phyloP scores from a whole-genome alignment of 139 green algal genomes.

The Raphidocelis subcapitata region DNA sequence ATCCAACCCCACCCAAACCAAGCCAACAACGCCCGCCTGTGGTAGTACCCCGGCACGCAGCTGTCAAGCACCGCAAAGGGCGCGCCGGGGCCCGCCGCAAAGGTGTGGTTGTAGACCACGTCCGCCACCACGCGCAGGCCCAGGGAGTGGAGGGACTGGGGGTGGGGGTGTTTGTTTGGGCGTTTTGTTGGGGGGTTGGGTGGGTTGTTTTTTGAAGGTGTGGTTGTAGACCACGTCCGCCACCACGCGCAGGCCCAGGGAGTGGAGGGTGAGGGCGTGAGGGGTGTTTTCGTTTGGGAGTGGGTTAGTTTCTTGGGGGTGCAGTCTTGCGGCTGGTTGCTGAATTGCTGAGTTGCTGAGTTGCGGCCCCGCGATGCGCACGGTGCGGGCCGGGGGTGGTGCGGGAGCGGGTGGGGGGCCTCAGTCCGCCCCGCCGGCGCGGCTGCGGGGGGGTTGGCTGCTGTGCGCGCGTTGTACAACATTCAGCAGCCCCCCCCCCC shows the following conservation, averaged over 20 bases:
- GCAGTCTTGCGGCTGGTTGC: conserved; percentile 66
- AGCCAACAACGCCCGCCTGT: too few relatives aligned
- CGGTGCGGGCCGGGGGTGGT: too few relatives aligned
- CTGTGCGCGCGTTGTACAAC: too few relatives aligned
- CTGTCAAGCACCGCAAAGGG: conserved; percentile 67
- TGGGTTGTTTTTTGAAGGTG: conserved; percentile 57
- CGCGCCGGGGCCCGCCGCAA: conserved; percentile 46
- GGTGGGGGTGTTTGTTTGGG: background rate
- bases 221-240: conserved; percentile 96
- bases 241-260: conserved; percentile 70
- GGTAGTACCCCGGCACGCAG: conserved; percentile 92
- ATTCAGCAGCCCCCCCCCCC: too few relatives aligned
- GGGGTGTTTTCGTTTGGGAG: background rate
- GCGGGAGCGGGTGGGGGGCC: too few relatives aligned
- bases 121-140: conserved; percentile 81
- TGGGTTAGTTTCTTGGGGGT: conserved; percentile 55
- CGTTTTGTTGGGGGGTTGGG: too few relatives aligned
- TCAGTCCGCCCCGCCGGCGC: too few relatives aligned
- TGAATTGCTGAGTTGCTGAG: background rate
- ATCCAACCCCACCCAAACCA: too few relatives aligned
- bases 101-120: conserved; percentile 95
- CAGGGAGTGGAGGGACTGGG: conserved; percentile 43
- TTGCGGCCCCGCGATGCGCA: too few relatives aligned
- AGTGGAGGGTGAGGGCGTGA: conserved; percentile 36
- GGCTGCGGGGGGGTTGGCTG: too few relatives aligned